Evolutionary conservation across 805 yeast genomes (phyloP).

Genomic region (Martiniozyma abietophila): DNA sequence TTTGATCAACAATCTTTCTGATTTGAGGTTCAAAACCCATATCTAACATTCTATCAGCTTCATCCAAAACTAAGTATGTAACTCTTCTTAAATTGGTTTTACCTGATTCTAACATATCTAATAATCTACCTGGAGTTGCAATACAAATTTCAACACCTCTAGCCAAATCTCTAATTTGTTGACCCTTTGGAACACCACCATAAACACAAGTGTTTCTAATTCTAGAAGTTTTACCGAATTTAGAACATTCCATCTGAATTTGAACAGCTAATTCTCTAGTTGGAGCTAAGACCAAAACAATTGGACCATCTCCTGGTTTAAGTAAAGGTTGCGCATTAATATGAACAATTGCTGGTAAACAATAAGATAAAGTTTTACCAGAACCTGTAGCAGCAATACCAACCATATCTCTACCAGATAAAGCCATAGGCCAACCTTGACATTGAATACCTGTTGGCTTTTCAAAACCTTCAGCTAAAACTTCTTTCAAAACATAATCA

Average conservation of each 20-base stretch:
- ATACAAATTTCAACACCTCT: conserved; percentile 94
- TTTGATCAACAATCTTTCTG: conserved; percentile 90
- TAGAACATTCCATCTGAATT: conserved; percentile 91
- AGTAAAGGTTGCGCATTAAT: conserved; percentile 96
- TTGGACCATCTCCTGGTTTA: conserved; percentile 94
- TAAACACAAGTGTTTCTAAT: conserved; percentile 95
- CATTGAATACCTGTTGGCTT: conserved; percentile 95
- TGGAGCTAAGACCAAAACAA: conserved; percentile 92
- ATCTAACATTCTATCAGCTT: conserved; percentile 99
- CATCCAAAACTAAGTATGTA: conserved; percentile 93
- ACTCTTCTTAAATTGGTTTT: conserved; percentile 94
- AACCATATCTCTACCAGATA: conserved; percentile 96
- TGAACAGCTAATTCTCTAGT: conserved; percentile 98
- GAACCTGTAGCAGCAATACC: conserved; percentile 99
- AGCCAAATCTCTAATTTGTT: conserved; percentile 90
- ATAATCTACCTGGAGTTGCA: conserved; percentile 98
- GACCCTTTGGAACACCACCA: conserved; percentile 99
- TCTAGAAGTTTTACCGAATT: conserved; percentile 86
- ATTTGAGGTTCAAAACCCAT: conserved; percentile 99
- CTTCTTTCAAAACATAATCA: conserved; percentile 80
- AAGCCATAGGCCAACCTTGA: conserved; percentile 99
- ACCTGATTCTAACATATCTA: conserved; percentile 93
- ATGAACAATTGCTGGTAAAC: conserved; percentile 95
- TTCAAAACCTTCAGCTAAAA: conserved; percentile 85
- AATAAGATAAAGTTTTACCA: conserved; percentile 95